phyloP scores from a whole-genome alignment of 306 rosid species.

The Oxytropis ochrocephala region DNA sequence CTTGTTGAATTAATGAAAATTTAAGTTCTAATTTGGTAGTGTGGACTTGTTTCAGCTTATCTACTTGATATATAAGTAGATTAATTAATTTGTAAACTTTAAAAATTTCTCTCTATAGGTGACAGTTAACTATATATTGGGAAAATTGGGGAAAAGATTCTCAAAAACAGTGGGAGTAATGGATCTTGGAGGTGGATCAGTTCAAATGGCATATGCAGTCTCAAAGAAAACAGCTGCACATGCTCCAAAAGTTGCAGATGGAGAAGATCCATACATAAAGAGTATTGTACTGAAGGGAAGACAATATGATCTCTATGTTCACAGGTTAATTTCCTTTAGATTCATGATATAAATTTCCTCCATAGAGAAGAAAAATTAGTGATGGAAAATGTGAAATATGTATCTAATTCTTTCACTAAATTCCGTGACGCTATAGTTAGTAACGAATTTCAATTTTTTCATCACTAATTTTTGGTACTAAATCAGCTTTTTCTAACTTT shows the following conservation, averaged over 20 bases:
- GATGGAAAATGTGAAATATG: too few relatives aligned
- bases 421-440: too few relatives aligned
- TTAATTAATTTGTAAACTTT: too few relatives aligned
- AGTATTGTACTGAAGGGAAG: constrained; percentile 44
- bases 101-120: constrained; percentile 34
- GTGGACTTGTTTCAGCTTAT: too few relatives aligned
- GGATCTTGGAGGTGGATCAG: constrained; percentile 92
- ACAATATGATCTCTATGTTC: constrained; percentile 67
- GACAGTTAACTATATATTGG: constrained; percentile 60
- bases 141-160: constrained; percentile 52
- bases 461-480: too few relatives aligned
- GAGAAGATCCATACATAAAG: constrained; percentile 49
- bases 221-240: constrained; percentile 47
- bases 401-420: too few relatives aligned
- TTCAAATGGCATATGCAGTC: constrained; percentile 86
- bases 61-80: neutral
- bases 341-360: neutral
- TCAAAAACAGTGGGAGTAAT: constrained; percentile 62
- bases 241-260: constrained; percentile 47
- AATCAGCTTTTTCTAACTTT: too few relatives aligned
- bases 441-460: too few relatives aligned
- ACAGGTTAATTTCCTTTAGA: constrained; percentile 43
- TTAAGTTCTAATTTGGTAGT: too few relatives aligned
- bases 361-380: too few relatives aligned
- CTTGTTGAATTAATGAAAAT: too few relatives aligned